Evolutionary conservation across 2,329 filamentous ascomycete species (phyloP).

Genomic region (Colletotrichum endophyticum): DNA sequence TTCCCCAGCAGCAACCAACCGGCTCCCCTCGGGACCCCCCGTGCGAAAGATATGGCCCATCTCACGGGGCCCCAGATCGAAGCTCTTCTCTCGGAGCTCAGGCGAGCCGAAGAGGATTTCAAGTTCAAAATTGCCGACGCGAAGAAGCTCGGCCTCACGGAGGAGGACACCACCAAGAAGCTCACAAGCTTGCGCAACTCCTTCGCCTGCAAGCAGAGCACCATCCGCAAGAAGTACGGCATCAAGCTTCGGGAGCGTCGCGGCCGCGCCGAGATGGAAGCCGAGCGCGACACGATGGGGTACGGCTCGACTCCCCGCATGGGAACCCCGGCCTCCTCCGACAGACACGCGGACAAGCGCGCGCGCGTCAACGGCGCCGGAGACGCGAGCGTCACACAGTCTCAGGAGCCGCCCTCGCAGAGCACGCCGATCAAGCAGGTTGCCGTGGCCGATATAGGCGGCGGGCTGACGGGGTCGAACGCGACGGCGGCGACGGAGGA

Average conservation of each 20-base stretch:
- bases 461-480: slow-evolving; percentile 37
- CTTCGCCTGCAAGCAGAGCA: slow-evolving; percentile 60
- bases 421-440: slow-evolving; percentile 26
- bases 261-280: slow-evolving; percentile 49
- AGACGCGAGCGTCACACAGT: background rate
- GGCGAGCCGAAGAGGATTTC: slow-evolving; percentile 33
- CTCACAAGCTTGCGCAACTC: slow-evolving; percentile 54
- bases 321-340: background rate
- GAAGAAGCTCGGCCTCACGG: background rate
- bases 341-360: slow-evolving; percentile 11
- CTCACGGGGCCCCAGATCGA: background rate
- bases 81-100: slow-evolving; percentile 40
- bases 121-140: background rate
- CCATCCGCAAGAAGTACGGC: slow-evolving; percentile 63
- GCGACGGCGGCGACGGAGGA: slow-evolving; percentile 41
- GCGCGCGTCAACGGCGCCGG: background rate
- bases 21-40: background rate
- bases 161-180: slow-evolving; percentile 18
- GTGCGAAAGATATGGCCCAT: slow-evolving; percentile 6
- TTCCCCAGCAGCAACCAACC: background rate
- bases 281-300: slow-evolving; percentile 43
- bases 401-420: background rate
- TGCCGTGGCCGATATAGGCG: slow-evolving; percentile 36
- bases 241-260: slow-evolving; percentile 57
- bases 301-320: background rate